Base-by-base conservation (phyloP, 768 basidiomycete species). In the Candolleomyces aberdarensis region DNA sequence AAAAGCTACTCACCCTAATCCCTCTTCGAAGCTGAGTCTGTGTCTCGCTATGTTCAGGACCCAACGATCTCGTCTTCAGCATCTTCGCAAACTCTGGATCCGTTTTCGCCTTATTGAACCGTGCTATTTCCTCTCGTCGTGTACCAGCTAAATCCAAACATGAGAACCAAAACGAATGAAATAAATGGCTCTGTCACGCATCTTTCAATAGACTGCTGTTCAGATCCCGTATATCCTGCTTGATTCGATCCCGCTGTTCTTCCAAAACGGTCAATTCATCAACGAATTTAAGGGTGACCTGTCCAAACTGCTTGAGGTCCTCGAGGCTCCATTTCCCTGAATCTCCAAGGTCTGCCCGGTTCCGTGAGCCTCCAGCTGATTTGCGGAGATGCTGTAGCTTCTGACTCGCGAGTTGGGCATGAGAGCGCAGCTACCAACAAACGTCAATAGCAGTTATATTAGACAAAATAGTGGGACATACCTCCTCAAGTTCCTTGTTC, bases 11-110 rank as follows among this genome's bases (percentile, higher is more conserved):
- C 65, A 93, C 94, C 69, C 88, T 78, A 41, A 92, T 85, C 63
- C 81, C 79, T 64, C 87, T 84, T 36, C 94, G 81, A 29, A 98
- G 75, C 58, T 87, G 85, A 1, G 80, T 83, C 69, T 96, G 95
- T 1, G 85, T 88, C 69, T 96, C 94, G 14, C 87, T 78, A 68
- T 94, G 89, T 67, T 98, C 94, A 0, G 96, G 94, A 13, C 89
- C 89, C n/a, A 95, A 74, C n/a, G 88, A 86, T 51, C 90, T 81
- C 3, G 85, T 77, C 67, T 84, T 86, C 57, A 92, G 74, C 78
- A 89, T 84, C 67, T 85, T 88, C 10, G 86, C 83, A 70, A 96
- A 92, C 58, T 89, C 89, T 3, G 85, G 81, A 68, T 98, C 94
- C 32, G 80, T 81, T 62, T 85, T 85, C 1, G 94, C 94, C 65